These are phyloP conservation scores for Yamadazyma aaseri DNA, from an alignment of 1,139 yeast genomes.

Conservation along the genomic window DNA sequence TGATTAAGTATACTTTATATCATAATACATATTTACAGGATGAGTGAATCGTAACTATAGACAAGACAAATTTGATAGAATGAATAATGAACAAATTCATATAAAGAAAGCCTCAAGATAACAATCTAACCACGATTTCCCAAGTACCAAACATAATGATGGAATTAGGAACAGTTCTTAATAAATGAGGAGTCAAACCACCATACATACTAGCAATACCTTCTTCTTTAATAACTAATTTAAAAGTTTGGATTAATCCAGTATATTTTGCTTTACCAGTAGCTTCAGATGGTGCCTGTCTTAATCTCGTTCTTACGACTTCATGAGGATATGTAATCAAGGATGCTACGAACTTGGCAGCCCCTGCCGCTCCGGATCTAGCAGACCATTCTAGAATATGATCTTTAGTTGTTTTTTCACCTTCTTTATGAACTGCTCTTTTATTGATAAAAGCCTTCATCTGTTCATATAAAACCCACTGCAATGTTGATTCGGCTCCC, in stretches of 20 bases:
- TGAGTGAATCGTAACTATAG: constrained; percentile 6
- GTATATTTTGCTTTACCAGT: constrained; percentile 85
- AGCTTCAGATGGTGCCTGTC: constrained; percentile 83
- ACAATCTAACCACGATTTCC: constrained; percentile 81
- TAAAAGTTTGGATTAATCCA: constrained; percentile 86
- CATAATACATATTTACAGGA: constrained; percentile 12
- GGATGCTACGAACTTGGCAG: constrained; percentile 92
- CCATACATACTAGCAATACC: constrained; percentile 95
- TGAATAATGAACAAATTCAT: background rate
- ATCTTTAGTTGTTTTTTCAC: constrained; percentile 54
- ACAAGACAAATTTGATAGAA: constrained; percentile 2
- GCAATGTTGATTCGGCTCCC: constrained; percentile 88
- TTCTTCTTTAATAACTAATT: constrained; percentile 80
- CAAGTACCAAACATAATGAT: constrained; percentile 99
- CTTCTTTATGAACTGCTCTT: constrained; percentile 50
- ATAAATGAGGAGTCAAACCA: constrained; percentile 93
- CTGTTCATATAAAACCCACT: constrained; percentile 96
- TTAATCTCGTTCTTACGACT: constrained; percentile 89
- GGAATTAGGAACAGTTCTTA: constrained; percentile 96
- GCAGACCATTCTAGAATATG: constrained; percentile 88
- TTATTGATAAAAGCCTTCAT: constrained; percentile 73
- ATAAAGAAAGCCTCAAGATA: constrained; percentile 33
- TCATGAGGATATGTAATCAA: constrained; percentile 96
- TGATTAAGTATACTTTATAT: background rate
- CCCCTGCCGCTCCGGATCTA: constrained; percentile 96